Evolutionary conservation across 768 basidiomycete genomes (phyloP), one percentile per base, ranked within the genome.

Genomic region (Auricularia auricula-judae): DNA sequence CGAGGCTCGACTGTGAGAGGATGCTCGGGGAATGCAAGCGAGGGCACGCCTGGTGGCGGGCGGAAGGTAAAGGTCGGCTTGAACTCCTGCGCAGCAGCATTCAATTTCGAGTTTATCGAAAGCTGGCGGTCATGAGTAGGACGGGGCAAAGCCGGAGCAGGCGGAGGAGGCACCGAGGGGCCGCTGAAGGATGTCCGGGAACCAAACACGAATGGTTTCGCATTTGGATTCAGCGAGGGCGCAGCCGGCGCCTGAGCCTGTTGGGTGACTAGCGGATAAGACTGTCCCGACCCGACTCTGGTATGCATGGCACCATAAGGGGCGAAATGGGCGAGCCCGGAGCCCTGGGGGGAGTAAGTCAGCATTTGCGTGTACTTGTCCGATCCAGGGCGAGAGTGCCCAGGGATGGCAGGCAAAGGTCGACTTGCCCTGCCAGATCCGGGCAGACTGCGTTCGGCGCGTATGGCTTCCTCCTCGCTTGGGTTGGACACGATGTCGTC

Each of bases 401-500:
- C 18, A 43, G 85, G 84, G 11, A 84, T 74, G 29, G 82, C 81
- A 14, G 85, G 85, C 4, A 84, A 77, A 42, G 83, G 86, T 18
- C 82, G 83, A 23, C 71, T 66, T 23, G 76, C 76, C 42, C 76
- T 72, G 35, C 76, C 75, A 51, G 74, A 77, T n/a, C 75, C 4
- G 80, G 78, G 1, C 78, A 36, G 58, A 23, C 44, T 53, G 60
- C 61, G 66, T 61, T 64, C 67, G 63, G 29, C 35, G 35, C 58
- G 34, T n/a, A 51, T 51, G 18, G 54, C 34, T 16, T 64, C 85
- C 70, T 93, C 91, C 66, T 93, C 91, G 68, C 89, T 91, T 1
- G 91, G 91, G 73, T 93, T 93, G 39, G 91, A 93, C 35, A 91
- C 83, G 67, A 91, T 78, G 68, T 93, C 91, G 62, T 86, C 84